A percentile compares a stretch with the other conserved stretches of the same genome.
Conservation (phyloP, 1,284 basidiomycete species). For the Sanghuangporus baumii region DNA sequence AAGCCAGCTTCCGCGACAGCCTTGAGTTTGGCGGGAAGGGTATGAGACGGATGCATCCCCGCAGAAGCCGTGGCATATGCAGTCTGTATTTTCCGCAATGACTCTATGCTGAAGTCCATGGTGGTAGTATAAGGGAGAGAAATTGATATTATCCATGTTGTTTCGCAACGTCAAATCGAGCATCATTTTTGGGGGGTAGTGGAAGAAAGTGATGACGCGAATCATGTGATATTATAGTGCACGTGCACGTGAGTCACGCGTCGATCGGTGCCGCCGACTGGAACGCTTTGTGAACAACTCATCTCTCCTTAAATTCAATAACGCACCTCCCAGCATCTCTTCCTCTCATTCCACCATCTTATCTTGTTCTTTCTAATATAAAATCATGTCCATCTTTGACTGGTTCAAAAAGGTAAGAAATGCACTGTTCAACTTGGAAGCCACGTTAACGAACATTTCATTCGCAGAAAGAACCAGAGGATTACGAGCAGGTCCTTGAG, state of each 20-base stretch:
- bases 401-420: slow-evolving; percentile 17
- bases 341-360: background rate
- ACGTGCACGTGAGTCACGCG: background rate
- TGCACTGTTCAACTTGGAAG: background rate
- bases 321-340: background rate
- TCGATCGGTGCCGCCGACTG: background rate
- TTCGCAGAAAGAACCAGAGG: slow-evolving; percentile 42
- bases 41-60: slow-evolving; percentile 30
- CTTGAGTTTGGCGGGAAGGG: slow-evolving; percentile 27
- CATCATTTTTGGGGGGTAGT: background rate
- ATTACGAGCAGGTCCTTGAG: slow-evolving; percentile 67
- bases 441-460: background rate
- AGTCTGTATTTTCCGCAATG: background rate
- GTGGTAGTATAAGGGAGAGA: background rate
- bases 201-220: background rate
- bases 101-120: background rate
- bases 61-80: slow-evolving; percentile 30
- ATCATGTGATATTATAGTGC: background rate
- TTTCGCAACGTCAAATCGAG: background rate
- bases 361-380: background rate
- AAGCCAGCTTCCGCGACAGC: slow-evolving; percentile 29
- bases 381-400: slow-evolving; percentile 10
- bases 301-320: background rate
- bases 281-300: no score
- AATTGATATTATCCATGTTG: background rate